phyloP scores from a whole-genome alignment of 768 basidiomycete genomes.

The Zangia roseola region DNA sequence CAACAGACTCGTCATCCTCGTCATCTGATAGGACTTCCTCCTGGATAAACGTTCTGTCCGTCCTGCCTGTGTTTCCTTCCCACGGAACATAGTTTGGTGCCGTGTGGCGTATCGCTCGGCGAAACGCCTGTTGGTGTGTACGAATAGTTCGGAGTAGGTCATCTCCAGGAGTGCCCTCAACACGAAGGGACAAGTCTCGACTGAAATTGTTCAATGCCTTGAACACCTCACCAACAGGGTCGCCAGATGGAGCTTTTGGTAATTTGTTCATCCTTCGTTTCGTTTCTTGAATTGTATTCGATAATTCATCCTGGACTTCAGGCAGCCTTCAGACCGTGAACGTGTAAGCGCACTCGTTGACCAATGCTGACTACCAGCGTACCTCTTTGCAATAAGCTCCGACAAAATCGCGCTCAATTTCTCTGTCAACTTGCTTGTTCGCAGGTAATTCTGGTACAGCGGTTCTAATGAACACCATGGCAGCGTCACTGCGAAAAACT shows the following conservation, averaged over 20 bases:
- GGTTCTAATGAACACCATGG: slow-evolving; percentile 60
- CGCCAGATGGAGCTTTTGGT: slow-evolving; percentile 52
- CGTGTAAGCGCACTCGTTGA: neutral
- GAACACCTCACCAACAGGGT: slow-evolving; percentile 59
- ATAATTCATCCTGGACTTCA: slow-evolving; percentile 57
- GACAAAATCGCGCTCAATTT: slow-evolving; percentile 60
- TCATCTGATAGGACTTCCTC: slow-evolving; percentile 40
- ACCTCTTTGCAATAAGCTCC: slow-evolving; percentile 63
- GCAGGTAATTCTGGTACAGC: slow-evolving; percentile 49
- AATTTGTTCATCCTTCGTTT: slow-evolving; percentile 32
- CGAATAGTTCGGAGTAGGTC: slow-evolving; percentile 59
- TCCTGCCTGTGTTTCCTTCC: slow-evolving; percentile 14
- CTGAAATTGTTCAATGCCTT: slow-evolving; percentile 47
- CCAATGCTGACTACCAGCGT: slow-evolving; percentile 3
- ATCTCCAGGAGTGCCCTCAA: slow-evolving; percentile 53
- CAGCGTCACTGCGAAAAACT: slow-evolving; percentile 49
- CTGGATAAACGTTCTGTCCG: slow-evolving; percentile 1
- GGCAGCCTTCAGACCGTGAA: slow-evolving; percentile 50
- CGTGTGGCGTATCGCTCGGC: slow-evolving; percentile 45
- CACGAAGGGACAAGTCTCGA: slow-evolving; percentile 40
- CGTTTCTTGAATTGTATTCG: slow-evolving; percentile 41
- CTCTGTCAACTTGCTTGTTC: slow-evolving; percentile 56
- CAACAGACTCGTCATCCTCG: slow-evolving; percentile 33
- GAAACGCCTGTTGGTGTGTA: slow-evolving; percentile 47
- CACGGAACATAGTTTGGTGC: slow-evolving; percentile 61